Percentiles rank a stretch among this genome's conserved stretches.
Conservation (phyloP, 2,329 filamentous ascomycete genomes). For the Aspergillus uvarum region DNA sequence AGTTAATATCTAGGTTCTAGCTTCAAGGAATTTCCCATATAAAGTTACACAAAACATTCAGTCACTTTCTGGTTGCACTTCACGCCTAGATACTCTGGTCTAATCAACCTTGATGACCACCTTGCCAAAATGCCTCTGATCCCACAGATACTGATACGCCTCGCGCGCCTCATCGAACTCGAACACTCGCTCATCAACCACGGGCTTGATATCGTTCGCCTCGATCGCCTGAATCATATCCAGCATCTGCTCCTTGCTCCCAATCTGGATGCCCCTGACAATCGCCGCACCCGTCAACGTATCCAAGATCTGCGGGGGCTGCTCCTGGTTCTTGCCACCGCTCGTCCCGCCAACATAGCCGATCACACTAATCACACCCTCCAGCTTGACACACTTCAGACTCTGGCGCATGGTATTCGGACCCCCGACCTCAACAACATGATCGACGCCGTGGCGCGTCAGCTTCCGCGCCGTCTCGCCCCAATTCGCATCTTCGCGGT, state of each 20-base stretch:
- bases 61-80: no score
- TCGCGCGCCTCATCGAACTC: neutral
- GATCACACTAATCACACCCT: neutral
- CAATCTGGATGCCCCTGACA: constrained; percentile 1
- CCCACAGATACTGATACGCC: constrained; percentile 3
- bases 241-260: neutral
- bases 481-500: constrained; percentile 55
- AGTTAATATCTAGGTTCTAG: no score
- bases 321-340: neutral
- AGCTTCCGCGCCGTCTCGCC: constrained; percentile 66
- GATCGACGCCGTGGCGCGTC: constrained; percentile 25
- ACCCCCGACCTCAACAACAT: constrained; percentile 3
- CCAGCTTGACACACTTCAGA: neutral
- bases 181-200: neutral
- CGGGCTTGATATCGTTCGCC: neutral
- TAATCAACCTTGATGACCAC: constrained; percentile 5
- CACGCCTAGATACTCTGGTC: no score
- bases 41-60: no score
- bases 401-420: constrained; percentile 1
- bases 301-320: neutral
- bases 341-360: neutral
- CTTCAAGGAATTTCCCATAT: no score
- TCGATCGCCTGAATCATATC: constrained; percentile 8
- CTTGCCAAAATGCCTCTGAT: constrained; percentile 5
- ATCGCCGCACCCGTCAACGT: neutral